These are phyloP conservation scores for Lasiosphaeria miniovina DNA, from an alignment of 495 filamentous ascomycete species.

Conservation along the genomic window DNA sequence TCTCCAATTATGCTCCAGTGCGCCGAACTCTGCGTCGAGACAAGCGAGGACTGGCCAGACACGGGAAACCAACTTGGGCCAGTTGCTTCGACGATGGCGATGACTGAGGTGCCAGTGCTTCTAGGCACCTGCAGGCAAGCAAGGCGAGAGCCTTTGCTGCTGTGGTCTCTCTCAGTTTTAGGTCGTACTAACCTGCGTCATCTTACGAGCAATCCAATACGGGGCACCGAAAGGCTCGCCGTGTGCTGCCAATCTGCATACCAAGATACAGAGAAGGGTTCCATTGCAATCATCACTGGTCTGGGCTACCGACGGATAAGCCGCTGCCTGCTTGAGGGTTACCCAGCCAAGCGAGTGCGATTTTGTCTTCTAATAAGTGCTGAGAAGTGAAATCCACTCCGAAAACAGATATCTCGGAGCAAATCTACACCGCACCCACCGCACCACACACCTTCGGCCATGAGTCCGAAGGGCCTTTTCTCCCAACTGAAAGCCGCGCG, in stretches of 20 bases:
- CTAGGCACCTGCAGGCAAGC: no score
- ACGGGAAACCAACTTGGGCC: no score
- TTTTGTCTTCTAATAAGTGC: neutral
- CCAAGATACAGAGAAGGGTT: neutral
- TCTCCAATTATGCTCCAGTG: no score
- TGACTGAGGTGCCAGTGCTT: no score
- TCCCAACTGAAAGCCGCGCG: neutral
- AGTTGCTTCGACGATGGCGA: no score
- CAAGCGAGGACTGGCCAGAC: no score
- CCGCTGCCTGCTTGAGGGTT: neutral
- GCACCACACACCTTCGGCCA: neutral
- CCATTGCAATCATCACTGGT: neutral
- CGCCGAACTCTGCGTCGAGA: no score
- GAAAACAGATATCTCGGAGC: conserved; percentile 1
- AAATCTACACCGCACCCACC: neutral
- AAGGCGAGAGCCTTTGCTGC: no score
- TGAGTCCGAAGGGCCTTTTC: neutral
- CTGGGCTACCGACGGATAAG: neutral
- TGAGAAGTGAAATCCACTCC: neutral
- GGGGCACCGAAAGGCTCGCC: neutral
- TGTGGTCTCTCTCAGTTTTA: neutral
- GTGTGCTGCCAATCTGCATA: neutral
- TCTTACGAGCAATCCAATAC: conserved; percentile 12
- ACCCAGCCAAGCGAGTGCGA: neutral
- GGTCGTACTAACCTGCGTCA: conserved; percentile 9